A percentile compares a stretch with the other conserved stretches of the same genome.
Conservation (phyloP, 192 early-diverging fungal genomes). For the Lunasporangiospora selenospora region DNA sequence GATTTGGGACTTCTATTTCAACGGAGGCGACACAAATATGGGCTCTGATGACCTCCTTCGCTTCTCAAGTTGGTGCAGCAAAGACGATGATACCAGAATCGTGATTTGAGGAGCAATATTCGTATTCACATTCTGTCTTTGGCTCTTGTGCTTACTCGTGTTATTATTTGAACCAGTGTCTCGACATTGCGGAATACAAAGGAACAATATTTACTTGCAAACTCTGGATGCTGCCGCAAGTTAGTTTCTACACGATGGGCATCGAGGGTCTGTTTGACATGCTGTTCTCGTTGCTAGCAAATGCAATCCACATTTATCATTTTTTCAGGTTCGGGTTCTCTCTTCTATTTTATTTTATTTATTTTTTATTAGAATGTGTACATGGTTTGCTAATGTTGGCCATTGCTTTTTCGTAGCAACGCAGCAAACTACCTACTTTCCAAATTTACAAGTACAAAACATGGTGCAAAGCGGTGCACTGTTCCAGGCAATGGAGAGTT, state of each 20-base stretch:
- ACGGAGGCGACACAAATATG: conserved; percentile 9
- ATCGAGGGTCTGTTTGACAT: conserved; percentile 14
- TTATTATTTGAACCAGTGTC: conserved; percentile 15
- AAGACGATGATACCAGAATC: conserved; percentile 1
- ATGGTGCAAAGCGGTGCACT: too few relatives aligned
- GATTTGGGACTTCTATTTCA: conserved; percentile 37
- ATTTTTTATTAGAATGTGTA: too few relatives aligned
- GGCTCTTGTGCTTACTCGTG: conserved; percentile 17
- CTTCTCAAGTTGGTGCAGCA: conserved; percentile 1
- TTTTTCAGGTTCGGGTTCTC: too few relatives aligned
- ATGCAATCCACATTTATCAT: background rate
- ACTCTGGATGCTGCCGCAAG: conserved; percentile 23
- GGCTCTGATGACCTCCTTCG: conserved; percentile 11
- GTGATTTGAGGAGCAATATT: background rate
- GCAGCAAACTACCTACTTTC: too few relatives aligned
- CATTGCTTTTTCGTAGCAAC: too few relatives aligned
- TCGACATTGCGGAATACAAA: conserved; percentile 14
- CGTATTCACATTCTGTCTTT: conserved; percentile 16
- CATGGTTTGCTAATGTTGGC: too few relatives aligned
- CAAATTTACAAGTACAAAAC: too few relatives aligned
- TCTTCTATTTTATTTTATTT: too few relatives aligned
- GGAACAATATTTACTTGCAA: conserved; percentile 18
- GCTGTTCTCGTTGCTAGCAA: conserved; percentile 7
- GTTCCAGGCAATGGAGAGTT: too few relatives aligned
- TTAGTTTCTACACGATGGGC: conserved; percentile 3